Conservation (phyloP, 495 filamentous ascomycete species). For the Evansstolkia leycettana region DNA sequence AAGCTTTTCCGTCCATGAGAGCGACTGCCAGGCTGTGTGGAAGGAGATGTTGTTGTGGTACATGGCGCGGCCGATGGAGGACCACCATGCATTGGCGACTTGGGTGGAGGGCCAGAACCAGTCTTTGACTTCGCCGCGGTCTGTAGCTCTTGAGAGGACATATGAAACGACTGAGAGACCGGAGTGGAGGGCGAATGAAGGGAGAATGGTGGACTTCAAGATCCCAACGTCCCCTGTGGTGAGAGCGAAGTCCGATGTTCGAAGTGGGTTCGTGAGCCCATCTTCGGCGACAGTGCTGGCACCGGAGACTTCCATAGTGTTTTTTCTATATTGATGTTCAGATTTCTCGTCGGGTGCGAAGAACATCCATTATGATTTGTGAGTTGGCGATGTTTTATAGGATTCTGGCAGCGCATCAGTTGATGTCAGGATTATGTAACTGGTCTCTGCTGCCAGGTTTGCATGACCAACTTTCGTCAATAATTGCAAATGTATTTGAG, state of each 20-base stretch:
- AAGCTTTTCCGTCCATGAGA: conserved; percentile 38
- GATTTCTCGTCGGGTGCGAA: too few species aligned
- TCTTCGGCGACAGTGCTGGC: conserved; percentile 3
- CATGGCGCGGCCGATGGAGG: conserved; percentile 35
- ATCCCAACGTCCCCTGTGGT: conserved; percentile 25
- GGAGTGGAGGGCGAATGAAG: conserved; percentile 33
- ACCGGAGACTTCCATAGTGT: conserved; percentile 3
- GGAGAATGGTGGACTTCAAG: conserved; percentile 37
- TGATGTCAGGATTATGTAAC: conserved; percentile 14
- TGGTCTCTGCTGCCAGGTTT: not conserved
- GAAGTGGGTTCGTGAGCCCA: not conserved
- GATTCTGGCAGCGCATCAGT: not conserved
- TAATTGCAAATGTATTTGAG: too few species aligned
- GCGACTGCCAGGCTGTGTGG: conserved; percentile 22
- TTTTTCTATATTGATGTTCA: not conserved
- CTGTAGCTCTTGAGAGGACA: conserved; percentile 27
- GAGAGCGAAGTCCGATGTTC: not conserved
- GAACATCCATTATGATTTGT: too few species aligned
- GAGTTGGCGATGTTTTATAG: not conserved
- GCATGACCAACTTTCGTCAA: too few species aligned
- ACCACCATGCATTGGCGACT: conserved; percentile 47
- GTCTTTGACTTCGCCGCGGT: conserved; percentile 44
- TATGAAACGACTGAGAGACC: conserved; percentile 35
- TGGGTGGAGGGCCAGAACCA: conserved; percentile 42
- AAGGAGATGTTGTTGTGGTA: conserved; percentile 23